phyloP scores from a whole-genome alignment of 768 basidiomycete species.

The Tricholoma saponaceum region DNA sequence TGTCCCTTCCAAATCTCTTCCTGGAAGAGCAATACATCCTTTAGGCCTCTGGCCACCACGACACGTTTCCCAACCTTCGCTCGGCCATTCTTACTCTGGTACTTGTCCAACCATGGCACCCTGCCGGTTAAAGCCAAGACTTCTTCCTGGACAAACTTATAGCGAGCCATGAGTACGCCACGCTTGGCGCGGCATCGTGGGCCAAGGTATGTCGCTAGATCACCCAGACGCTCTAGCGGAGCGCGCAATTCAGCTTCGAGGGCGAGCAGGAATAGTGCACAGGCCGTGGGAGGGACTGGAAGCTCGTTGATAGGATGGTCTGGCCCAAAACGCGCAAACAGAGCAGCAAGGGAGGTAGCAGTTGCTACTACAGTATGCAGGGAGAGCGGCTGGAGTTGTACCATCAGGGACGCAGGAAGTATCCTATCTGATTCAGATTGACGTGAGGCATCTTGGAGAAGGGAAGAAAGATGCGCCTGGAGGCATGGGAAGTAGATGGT shows the following conservation, averaged over 20 bases:
- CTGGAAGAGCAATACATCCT: slow-evolving; percentile 67
- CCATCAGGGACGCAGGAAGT: slow-evolving; percentile 30
- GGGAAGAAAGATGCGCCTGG: slow-evolving; percentile 45
- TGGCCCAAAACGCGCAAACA: slow-evolving; percentile 35
- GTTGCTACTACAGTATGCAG: slow-evolving; percentile 41
- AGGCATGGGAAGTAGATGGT: slow-evolving; percentile 54
- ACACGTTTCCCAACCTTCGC: slow-evolving; percentile 61
- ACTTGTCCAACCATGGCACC: slow-evolving; percentile 73
- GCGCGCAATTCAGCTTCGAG: slow-evolving; percentile 62
- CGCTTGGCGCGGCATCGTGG: slow-evolving; percentile 45
- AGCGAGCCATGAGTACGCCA: slow-evolving; percentile 61
- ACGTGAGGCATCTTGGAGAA: slow-evolving; percentile 18
- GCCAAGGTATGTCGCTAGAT: slow-evolving; percentile 57
- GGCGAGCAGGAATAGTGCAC: slow-evolving; percentile 65
- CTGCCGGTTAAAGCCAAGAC: slow-evolving; percentile 55
- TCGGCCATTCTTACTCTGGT: slow-evolving; percentile 44
- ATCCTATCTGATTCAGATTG: slow-evolving; percentile 16
- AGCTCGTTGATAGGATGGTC: slow-evolving; percentile 33
- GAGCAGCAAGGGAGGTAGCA: slow-evolving; percentile 40
- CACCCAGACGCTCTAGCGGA: slow-evolving; percentile 47
- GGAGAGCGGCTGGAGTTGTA: slow-evolving; percentile 36
- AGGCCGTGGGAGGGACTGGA: slow-evolving; percentile 49
- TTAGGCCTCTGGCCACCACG: slow-evolving; percentile 62
- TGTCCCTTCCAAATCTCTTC: slow-evolving; percentile 53
- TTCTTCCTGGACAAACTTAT: slow-evolving; percentile 60